Evolutionary conservation across 768 basidiomycete genomes (phyloP).

Genomic region (Daedaleopsis nitida): DNA sequence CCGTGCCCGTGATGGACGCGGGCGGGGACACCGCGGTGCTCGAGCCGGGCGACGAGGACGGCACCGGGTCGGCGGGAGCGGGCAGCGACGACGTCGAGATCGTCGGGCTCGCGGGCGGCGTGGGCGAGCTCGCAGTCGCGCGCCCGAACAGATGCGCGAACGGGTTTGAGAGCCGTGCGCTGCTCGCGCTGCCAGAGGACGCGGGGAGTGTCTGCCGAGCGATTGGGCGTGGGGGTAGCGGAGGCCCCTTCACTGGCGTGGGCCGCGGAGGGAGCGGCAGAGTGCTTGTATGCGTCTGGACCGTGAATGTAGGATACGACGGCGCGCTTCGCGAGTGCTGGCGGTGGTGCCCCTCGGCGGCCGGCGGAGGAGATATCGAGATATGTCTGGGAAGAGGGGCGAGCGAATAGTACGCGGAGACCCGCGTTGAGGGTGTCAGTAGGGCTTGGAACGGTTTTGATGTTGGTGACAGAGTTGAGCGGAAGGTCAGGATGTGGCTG

Average conservation of each 20-base stretch:
- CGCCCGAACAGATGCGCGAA: slow-evolving; percentile 81
- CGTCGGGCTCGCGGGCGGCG: slow-evolving; percentile 30
- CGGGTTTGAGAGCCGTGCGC: slow-evolving; percentile 63
- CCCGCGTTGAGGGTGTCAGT: slow-evolving; percentile 36
- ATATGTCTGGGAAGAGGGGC: slow-evolving; percentile 54
- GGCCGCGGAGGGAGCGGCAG: slow-evolving; percentile 35
- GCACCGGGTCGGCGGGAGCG: slow-evolving; percentile 20
- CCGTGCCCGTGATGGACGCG: slow-evolving; percentile 32
- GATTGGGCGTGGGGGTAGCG: slow-evolving; percentile 41
- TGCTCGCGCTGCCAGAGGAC: neutral
- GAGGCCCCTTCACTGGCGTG: slow-evolving; percentile 46
- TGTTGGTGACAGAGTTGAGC: slow-evolving; percentile 44
- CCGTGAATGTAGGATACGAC: slow-evolving; percentile 27
- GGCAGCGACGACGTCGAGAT: slow-evolving; percentile 4
- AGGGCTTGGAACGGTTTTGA: slow-evolving; percentile 46
- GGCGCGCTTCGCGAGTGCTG: slow-evolving; percentile 8
- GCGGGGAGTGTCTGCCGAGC: slow-evolving; percentile 12
- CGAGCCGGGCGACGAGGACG: neutral
- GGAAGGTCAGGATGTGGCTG: slow-evolving; percentile 39
- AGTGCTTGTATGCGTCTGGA: slow-evolving; percentile 25
- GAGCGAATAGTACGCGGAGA: slow-evolving; percentile 43
- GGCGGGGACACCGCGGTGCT: slow-evolving; percentile 21
- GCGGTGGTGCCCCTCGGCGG: slow-evolving; percentile 16
- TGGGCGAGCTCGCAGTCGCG: slow-evolving; percentile 33
- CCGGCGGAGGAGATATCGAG: slow-evolving; percentile 33